Conservation (phyloP, 164 flowering plant genomes). For the Tetrastigma voinierianum region DNA sequence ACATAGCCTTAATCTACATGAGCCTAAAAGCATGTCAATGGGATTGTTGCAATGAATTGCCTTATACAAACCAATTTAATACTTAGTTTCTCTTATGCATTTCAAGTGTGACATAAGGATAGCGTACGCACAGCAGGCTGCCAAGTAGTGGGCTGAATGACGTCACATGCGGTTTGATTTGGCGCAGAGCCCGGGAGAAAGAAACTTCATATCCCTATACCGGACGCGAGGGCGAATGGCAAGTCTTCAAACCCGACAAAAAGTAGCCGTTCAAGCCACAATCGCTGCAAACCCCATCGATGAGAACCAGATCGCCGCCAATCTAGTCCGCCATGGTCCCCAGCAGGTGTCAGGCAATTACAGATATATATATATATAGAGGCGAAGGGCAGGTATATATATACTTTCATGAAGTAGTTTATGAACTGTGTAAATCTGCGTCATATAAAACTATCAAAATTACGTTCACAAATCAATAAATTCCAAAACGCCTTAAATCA, state of each 20-base stretch:
- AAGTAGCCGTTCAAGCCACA: constrained; percentile 48
- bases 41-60: no score
- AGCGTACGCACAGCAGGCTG: constrained; percentile 74
- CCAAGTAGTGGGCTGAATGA: constrained; percentile 82
- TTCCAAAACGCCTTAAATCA: no score
- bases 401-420: no score
- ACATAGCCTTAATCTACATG: no score
- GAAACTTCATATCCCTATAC: constrained; percentile 71
- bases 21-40: no score
- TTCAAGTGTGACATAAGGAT: constrained; percentile 59
- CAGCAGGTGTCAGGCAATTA: constrained; percentile 76
- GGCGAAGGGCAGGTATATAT: no score
- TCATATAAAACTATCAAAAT: no score
- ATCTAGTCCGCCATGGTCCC: constrained; percentile 74
- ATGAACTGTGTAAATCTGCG: no score
- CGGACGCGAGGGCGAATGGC: constrained; percentile 50
- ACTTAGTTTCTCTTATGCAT: not conserved
- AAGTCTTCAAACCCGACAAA: constrained; percentile 53
- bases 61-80: no score
- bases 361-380: no score
- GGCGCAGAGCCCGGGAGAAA: constrained; percentile 66
- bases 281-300: constrained; percentile 63
- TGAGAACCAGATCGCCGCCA: constrained; percentile 70
- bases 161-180: constrained; percentile 78
- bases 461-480: no score